phyloP scores from a whole-genome alignment of 306 rosid species.

The Vachellia pachyceras region DNA sequence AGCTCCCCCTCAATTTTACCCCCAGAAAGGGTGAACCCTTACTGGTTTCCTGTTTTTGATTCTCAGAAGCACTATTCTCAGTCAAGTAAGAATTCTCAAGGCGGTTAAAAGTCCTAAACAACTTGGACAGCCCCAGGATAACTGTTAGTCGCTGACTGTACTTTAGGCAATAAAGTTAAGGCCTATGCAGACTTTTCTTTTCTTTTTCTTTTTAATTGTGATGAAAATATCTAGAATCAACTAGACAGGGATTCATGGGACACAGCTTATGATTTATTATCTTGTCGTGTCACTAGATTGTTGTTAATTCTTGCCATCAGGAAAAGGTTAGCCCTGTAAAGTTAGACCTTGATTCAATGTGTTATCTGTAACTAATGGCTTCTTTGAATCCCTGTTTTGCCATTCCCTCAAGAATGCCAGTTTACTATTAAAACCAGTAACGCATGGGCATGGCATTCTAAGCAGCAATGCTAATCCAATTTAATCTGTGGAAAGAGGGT shows the following conservation, averaged over 20 bases:
- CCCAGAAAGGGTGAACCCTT: slow-evolving; percentile 40
- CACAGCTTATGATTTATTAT: slow-evolving; percentile 11
- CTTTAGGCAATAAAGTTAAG: slow-evolving; percentile 35
- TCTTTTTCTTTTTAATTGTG: slow-evolving; percentile 1
- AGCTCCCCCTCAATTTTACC: slow-evolving; percentile 51
- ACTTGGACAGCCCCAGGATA: slow-evolving; percentile 28
- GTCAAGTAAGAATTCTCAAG: slow-evolving; percentile 53
- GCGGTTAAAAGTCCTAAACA: slow-evolving; percentile 54
- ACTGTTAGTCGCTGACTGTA: slow-evolving; percentile 27
- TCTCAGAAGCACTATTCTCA: slow-evolving; percentile 55
- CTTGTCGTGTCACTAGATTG: slow-evolving; percentile 1
- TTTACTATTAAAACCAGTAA: neutral
- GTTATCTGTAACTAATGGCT: neutral
- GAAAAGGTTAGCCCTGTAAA: neutral
- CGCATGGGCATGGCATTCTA: neutral
- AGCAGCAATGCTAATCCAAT: neutral
- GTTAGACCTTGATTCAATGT: neutral
- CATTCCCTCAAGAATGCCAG: neutral
- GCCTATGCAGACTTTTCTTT: neutral
- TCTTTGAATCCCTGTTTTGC: neutral
- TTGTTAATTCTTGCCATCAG: neutral
- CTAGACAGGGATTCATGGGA: slow-evolving; percentile 20
- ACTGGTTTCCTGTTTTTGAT: slow-evolving; percentile 53
- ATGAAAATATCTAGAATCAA: slow-evolving; percentile 37
- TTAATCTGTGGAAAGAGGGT: neutral